Conservation (phyloP, 1,139 yeast species). For the Yamadazyma sp. region DNA sequence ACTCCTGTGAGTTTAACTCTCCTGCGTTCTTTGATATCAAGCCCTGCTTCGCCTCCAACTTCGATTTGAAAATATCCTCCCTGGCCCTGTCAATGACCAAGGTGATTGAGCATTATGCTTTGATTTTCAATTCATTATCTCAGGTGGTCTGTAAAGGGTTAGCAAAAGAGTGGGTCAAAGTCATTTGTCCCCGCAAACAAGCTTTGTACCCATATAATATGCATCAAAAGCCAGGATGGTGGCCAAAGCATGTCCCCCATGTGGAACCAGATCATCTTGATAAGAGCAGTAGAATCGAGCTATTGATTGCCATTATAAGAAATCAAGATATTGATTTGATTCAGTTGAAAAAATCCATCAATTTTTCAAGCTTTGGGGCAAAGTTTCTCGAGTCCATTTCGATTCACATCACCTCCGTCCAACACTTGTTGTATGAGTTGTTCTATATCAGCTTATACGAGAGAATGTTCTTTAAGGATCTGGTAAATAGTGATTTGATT, state of each 20-base stretch:
- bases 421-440: constrained; percentile 21
- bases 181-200: constrained; percentile 68
- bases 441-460: constrained; percentile 31
- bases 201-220: constrained; percentile 64
- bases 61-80: constrained; percentile 6
- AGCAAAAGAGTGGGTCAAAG: constrained; percentile 68
- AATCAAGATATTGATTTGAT: constrained; percentile 23
- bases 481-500: constrained; percentile 10
- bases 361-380: constrained; percentile 5
- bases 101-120: constrained; percentile 16
- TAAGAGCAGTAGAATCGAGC: constrained; percentile 52
- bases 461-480: constrained; percentile 20
- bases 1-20: constrained; percentile 6
- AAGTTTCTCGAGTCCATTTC: constrained; percentile 3
- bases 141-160: constrained; percentile 61
- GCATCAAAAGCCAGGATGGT: constrained; percentile 60
- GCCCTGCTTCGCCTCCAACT: constrained; percentile 10
- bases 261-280: constrained; percentile 73
- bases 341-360: constrained; percentile 19
- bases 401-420: constrained; percentile 1
- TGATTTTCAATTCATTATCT: constrained; percentile 19
- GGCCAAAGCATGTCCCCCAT: constrained; percentile 64
- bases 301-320: constrained; percentile 46
- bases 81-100: neutral
- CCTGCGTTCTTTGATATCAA: constrained; percentile 14